Evolutionary conservation across 331 rosid species (phyloP).

Genomic region (Rhamnella rubrinervis): DNA sequence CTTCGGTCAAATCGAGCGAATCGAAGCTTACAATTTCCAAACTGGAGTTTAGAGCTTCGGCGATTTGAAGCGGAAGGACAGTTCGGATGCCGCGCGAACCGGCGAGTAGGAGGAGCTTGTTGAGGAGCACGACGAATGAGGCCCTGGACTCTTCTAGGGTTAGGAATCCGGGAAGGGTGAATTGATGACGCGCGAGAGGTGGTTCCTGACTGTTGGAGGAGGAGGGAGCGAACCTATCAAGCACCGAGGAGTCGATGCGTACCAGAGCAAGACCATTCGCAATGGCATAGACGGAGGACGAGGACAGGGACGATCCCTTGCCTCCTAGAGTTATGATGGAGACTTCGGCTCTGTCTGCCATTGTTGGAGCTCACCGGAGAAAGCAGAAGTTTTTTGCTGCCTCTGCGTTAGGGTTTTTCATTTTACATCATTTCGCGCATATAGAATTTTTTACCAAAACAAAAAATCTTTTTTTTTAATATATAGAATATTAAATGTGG

Average conservation of each 20-base stretch:
- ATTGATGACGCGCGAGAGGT: constrained; percentile 21
- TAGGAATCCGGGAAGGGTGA: constrained; percentile 44
- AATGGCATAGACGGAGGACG: constrained; percentile 55
- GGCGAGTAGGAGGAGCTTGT: constrained; percentile 52
- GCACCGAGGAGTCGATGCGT: constrained; percentile 61
- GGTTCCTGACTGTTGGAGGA: constrained; percentile 24
- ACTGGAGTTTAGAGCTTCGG: constrained; percentile 46
- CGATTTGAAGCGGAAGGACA: constrained; percentile 38
- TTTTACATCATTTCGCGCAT: no score
- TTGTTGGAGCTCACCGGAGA: constrained; percentile 19
- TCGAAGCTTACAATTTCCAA: constrained; percentile 12
- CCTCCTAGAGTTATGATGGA: constrained; percentile 62
- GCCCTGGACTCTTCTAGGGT: constrained; percentile 49
- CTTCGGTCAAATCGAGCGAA: constrained; percentile 41
- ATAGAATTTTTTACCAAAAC: no score
- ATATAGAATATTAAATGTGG: no score
- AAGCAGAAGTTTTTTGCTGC: neutral
- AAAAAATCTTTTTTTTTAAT: no score
- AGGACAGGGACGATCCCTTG: constrained; percentile 76
- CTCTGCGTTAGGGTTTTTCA: neutral
- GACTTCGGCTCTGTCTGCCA: constrained; percentile 44
- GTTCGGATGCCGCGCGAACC: constrained; percentile 34
- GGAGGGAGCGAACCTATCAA: constrained; percentile 45
- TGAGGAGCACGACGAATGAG: constrained; percentile 51
- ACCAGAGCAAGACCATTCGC: constrained; percentile 47